Base-by-base conservation (phyloP, 257 asterid species). In the Nicotiana tabacum region DNA sequence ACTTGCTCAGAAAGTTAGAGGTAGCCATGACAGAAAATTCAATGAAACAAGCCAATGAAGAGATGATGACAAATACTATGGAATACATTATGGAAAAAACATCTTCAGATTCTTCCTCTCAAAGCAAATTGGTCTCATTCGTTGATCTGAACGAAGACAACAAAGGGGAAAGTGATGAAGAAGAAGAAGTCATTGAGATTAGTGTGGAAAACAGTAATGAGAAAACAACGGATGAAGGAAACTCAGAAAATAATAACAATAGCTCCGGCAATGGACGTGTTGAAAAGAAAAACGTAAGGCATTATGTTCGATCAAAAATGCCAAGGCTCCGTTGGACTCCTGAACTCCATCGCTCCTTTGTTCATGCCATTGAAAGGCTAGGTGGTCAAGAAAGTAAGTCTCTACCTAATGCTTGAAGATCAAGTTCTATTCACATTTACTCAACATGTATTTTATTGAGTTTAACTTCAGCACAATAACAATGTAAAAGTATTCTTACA, bases 281-380 rank as follows among this genome's bases (percentile, higher is more conserved):
- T 83, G 89, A 88, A 62, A 86, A 80, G 90, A 85, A 80, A 51
- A 77, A 83, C 0, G 94, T 93, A 65, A 88, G 99, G 3, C 94
- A 85, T 12, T 96, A 96, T 30, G 87, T 93, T 51, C 87, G 99
- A 67, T 94, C 99, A 17, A 94, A 92, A 85, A 82, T 89, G 89
- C 99, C 99, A 0, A 87, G 99, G 91, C 96, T 96, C 16, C 87
- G 97, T 53, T 96, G 99, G 99, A 96, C 99, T 61, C 94, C 97
- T 1, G 96, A 94, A 3, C 98, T 94, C 4, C 99, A 94, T 85
- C 91, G 88, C 86, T 90, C 98, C 39, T 96, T 96, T 82, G 93
- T 96, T 29, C 92, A 90, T 90, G 98, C 99, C 30, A 91, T 96
- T 83, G 90, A 91, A 83, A 92, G 96, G 82, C 85, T 96, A 11